A percentile compares a stretch with the other conserved stretches of the same genome.
phyloP scores from a whole-genome alignment of 164 flowering plant species.

The Malania oleifera region DNA sequence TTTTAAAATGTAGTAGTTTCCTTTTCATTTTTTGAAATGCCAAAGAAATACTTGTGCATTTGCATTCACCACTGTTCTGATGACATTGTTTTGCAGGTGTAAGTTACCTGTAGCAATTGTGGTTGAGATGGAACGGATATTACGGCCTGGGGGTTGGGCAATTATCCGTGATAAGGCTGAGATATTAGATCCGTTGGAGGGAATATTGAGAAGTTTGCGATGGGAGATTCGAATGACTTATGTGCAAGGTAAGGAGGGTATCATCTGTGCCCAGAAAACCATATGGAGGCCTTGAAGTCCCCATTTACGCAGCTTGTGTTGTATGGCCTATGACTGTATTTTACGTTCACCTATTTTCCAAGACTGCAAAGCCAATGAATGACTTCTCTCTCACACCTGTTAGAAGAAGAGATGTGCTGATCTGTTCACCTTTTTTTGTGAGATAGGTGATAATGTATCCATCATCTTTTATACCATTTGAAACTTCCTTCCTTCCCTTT shows the following conservation, averaged over 20 bases:
- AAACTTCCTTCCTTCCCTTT: too few species aligned
- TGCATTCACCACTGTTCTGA: background rate
- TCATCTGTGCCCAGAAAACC: slow-evolving; percentile 77
- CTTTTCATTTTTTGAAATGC: too few species aligned
- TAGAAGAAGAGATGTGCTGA: too few species aligned
- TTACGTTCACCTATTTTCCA: too few species aligned
- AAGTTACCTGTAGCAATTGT: slow-evolving; percentile 71
- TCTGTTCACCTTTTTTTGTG: too few species aligned
- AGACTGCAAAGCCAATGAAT: too few species aligned
- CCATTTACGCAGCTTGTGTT: background rate
- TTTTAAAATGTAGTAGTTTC: too few species aligned
- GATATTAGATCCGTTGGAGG: slow-evolving; percentile 68
- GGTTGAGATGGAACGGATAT: slow-evolving; percentile 87
- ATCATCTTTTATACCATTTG: too few species aligned
- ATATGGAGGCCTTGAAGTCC: slow-evolving; percentile 65
- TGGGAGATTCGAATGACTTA: slow-evolving; percentile 89
- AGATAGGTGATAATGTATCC: too few species aligned
- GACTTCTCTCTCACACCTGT: too few species aligned
- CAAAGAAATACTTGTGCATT: background rate
- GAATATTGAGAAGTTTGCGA: slow-evolving; percentile 61
- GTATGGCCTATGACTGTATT: too few species aligned
- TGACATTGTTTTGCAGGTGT: slow-evolving; percentile 44
- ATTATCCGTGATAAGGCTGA: slow-evolving; percentile 78
- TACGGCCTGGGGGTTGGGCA: slow-evolving; percentile 88
- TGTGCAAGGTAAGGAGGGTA: slow-evolving; percentile 65